Conservation (phyloP, 306 rosid genomes). For the Gynostemma pentaphyllum region DNA sequence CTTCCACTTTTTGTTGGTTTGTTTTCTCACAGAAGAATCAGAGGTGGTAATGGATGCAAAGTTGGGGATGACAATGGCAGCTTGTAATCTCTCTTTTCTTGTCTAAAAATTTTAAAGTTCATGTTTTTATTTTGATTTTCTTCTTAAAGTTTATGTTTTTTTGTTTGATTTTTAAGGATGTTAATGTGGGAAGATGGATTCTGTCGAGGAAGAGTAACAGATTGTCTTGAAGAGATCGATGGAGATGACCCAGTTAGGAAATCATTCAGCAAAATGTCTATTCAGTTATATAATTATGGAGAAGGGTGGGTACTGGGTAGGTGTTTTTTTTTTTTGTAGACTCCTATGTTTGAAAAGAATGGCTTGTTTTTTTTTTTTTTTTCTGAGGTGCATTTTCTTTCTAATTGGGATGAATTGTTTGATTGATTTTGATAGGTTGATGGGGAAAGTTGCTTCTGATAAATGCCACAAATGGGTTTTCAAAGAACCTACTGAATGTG, state of each 20-base stretch:
- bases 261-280: conserved; percentile 98
- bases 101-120: too few relatives aligned
- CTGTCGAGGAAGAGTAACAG: conserved; percentile 71
- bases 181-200: conserved; percentile 99
- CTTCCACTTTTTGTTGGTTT: conserved; percentile 9
- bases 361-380: background rate
- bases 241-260: conserved; percentile 93
- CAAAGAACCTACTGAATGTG: conserved; percentile 96
- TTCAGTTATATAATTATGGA: conserved; percentile 99
- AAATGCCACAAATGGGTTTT: conserved; percentile 99
- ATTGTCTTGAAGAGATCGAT: conserved; percentile 70
- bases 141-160: background rate
- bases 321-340: conserved; percentile 17
- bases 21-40: conserved; percentile 52
- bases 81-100: conserved; percentile 52
- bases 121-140: background rate
- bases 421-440: conserved; percentile 45
- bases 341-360: background rate
- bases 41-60: conserved; percentile 99
- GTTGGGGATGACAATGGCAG: conserved; percentile 97
- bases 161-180: conserved; percentile 45
- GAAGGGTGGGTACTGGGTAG: conserved; percentile 99
- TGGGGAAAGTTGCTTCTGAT: conserved; percentile 99
- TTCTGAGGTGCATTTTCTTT: background rate
- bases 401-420: background rate